phyloP scores from a whole-genome alignment of 306 rosid species.

The Benincasa hispida region DNA sequence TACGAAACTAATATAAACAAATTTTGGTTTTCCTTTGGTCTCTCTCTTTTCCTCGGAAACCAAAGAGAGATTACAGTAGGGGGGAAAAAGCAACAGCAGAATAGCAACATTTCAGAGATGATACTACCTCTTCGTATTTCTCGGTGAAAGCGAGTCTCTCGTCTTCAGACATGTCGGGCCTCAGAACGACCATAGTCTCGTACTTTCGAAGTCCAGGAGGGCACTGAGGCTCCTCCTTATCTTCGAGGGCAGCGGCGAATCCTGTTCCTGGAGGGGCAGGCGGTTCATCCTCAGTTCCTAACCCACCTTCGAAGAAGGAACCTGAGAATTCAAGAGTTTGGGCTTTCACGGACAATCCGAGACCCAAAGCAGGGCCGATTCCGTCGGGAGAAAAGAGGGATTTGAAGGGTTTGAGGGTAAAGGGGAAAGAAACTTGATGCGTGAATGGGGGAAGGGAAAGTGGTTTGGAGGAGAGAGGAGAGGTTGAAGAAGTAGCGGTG shows the following conservation, averaged over 20 bases:
- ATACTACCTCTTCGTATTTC: conserved; percentile 70
- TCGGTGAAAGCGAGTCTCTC: conserved; percentile 56
- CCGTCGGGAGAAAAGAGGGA: background rate
- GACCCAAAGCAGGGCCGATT: background rate
- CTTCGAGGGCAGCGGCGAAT: conserved; percentile 38
- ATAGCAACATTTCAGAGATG: background rate
- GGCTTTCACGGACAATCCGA: conserved; percentile 20
- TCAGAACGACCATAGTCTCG: conserved; percentile 58
- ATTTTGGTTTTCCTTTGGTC: background rate
- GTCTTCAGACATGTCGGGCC: conserved; percentile 77
- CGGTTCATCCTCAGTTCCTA: conserved; percentile 56
- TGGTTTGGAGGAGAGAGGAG: conserved; percentile 4
- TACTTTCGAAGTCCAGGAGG: conserved; percentile 66
- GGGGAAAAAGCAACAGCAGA: background rate
- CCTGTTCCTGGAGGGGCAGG: conserved; percentile 28
- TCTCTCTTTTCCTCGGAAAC: background rate
- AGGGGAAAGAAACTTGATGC: conserved; percentile 14
- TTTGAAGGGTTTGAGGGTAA: conserved; percentile 10
- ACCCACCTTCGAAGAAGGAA: conserved; percentile 63
- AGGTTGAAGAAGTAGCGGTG: background rate
- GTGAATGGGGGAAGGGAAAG: conserved; percentile 7
- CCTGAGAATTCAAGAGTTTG: conserved; percentile 55
- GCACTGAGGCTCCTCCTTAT: conserved; percentile 76
- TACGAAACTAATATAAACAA: background rate
- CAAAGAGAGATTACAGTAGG: background rate